These are phyloP conservation scores for Aspergillus ochraceus DNA, from an alignment of 2,329 filamentous ascomycete species.

Conservation along the genomic window DNA sequence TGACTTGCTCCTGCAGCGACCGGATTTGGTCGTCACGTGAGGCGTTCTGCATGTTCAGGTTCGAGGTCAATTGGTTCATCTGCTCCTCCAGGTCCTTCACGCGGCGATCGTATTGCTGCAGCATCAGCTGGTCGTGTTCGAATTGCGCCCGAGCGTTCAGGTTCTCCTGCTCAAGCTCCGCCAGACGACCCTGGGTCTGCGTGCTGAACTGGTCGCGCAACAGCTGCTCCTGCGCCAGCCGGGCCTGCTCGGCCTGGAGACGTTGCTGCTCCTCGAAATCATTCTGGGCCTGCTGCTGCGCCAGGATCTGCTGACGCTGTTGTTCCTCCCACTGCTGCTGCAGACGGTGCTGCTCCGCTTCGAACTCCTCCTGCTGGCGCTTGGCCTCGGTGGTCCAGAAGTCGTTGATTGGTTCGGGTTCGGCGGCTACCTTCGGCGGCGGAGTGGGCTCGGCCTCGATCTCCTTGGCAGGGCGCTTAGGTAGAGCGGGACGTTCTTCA, in stretches of 20 bases:
- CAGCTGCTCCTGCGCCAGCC: slow-evolving; percentile 85
- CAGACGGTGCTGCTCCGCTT: slow-evolving; percentile 85
- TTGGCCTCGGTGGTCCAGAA: slow-evolving; percentile 96
- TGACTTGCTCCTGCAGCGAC: slow-evolving; percentile 92
- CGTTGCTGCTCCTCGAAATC: slow-evolving; percentile 98
- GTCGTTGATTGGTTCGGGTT: slow-evolving; percentile 92
- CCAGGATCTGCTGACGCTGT: slow-evolving; percentile 76
- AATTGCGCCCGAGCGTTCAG: slow-evolving; percentile 92
- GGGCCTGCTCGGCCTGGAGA: slow-evolving; percentile 81
- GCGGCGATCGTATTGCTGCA: slow-evolving; percentile 92
- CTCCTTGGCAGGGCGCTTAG: slow-evolving; percentile 70
- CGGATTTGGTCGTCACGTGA: slow-evolving; percentile 95
- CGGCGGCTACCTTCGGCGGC: slow-evolving; percentile 65
- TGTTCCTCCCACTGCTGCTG: slow-evolving; percentile 84
- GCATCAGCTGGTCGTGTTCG: slow-evolving; percentile 93
- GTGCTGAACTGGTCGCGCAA: slow-evolving; percentile 85
- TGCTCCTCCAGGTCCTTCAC: slow-evolving; percentile 92
- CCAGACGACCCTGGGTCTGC: slow-evolving; percentile 93
- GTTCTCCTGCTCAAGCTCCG: slow-evolving; percentile 93
- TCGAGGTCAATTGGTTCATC: slow-evolving; percentile 76
- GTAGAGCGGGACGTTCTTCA: slow-evolving; percentile 78
- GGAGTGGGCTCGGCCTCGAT: slow-evolving; percentile 70
- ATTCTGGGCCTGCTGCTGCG: slow-evolving; percentile 78
- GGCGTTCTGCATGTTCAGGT: slow-evolving; percentile 77
- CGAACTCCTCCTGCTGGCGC: slow-evolving; percentile 90